phyloP scores from a whole-genome alignment of 495 filamentous ascomycete species.

The Darksidea phi region DNA sequence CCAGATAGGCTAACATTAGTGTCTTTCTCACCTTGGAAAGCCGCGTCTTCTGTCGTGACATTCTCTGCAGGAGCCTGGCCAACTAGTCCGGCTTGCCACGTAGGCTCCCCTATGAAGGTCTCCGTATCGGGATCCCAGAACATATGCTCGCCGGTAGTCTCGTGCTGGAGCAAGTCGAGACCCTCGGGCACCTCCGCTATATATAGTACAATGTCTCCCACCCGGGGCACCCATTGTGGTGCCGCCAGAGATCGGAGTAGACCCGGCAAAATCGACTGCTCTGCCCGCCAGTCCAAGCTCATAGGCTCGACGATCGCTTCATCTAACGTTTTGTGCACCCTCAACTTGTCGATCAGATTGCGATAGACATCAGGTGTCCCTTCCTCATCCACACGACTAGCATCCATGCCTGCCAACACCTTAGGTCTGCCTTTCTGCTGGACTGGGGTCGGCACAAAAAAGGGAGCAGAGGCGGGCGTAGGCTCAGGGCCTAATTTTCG shows the following conservation, averaged over 20 bases:
- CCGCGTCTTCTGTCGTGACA: conserved; percentile 48
- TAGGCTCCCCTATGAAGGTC: conserved; percentile 42
- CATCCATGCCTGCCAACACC: conserved; percentile 19
- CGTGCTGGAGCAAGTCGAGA: conserved; percentile 45
- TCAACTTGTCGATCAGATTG: conserved; percentile 51
- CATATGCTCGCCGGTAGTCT: conserved; percentile 36
- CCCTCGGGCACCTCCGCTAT: conserved; percentile 39
- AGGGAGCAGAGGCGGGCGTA: background rate
- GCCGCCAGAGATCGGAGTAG: conserved; percentile 38
- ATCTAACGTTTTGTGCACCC: conserved; percentile 44
- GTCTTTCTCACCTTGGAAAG: conserved; percentile 44
- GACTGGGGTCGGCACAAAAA: background rate
- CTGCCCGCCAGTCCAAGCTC: conserved; percentile 57
- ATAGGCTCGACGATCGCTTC: conserved; percentile 48
- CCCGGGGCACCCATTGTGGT: conserved; percentile 54
- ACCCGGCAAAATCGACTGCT: conserved; percentile 44
- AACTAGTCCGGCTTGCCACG: conserved; percentile 60
- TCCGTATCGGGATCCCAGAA: conserved; percentile 38
- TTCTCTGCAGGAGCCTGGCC: conserved; percentile 49
- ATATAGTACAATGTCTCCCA: conserved; percentile 61
- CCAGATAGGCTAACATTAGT: conserved; percentile 53
- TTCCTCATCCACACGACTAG: conserved; percentile 43
- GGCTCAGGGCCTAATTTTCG: background rate
- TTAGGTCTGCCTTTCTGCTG: conserved; percentile 34
- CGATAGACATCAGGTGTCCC: conserved; percentile 57